These are phyloP conservation scores for Colletotrichum sp. DNA, from an alignment of 2,329 filamentous ascomycete genomes.

Conservation along the genomic window DNA sequence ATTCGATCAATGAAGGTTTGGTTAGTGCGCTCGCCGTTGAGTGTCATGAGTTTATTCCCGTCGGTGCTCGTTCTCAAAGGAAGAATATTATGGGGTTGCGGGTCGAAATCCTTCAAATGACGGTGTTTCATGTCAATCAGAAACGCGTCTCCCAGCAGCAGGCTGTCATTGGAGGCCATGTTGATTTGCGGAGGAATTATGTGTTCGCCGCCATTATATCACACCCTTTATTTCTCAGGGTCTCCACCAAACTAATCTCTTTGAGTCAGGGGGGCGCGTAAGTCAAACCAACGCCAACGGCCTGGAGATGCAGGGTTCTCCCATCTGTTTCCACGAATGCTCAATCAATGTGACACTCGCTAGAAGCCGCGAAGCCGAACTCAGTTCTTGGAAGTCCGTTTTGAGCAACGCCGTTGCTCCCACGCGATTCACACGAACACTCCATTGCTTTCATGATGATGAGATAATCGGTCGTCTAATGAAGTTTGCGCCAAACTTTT, in stretches of 20 bases:
- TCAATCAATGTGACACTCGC: neutral
- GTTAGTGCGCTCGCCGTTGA: neutral
- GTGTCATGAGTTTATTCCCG: neutral
- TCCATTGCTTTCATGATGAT: neutral
- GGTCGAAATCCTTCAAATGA: neutral
- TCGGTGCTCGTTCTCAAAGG: neutral
- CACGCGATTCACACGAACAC: neutral
- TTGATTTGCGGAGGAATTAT: slow-evolving; percentile 10
- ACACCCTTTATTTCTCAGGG: neutral
- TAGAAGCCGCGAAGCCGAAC: neutral
- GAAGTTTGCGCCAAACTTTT: neutral
- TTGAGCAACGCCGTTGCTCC: neutral
- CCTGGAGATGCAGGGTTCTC: neutral
- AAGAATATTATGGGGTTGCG: neutral
- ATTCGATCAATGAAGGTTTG: neutral
- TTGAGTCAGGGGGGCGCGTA: neutral
- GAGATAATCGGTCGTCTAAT: neutral
- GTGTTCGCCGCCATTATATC: neutral
- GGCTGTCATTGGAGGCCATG: neutral
- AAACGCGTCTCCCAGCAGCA: neutral
- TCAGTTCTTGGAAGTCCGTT: neutral
- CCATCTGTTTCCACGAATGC: neutral
- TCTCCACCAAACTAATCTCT: slow-evolving; percentile 12
- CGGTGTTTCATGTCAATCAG: neutral
- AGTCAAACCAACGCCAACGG: neutral